Evolutionary conservation across 768 basidiomycete species (phyloP), one percentile per base, ranked within the genome.

Genomic region (Hortiboletus flavorubellus): DNA sequence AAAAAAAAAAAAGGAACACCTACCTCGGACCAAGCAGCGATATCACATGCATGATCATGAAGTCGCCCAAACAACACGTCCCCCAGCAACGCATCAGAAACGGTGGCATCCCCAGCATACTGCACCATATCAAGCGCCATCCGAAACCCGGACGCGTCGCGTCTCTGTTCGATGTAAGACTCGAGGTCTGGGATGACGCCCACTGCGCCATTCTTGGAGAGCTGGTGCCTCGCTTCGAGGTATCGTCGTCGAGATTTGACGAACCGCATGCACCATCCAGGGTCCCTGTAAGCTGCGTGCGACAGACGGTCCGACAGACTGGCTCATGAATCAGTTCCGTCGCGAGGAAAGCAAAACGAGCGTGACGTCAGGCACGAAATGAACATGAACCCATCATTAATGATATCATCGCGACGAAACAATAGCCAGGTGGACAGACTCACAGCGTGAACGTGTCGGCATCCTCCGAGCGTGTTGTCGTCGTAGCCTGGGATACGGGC

Each of bases 21-120:
- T 65, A 86, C 86, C 70, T 77, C 70, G n/a, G 80, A 78, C 72
- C 78, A 78, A 8, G 75, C 73, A 12, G 83, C 75, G 42, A 86
- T 72, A 59, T 85, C 77, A 9, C 75, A 72, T 2, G 80, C 80
- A 46, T 73, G 62, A 30, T 72, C 64, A 37, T 70, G 73, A 9
- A 85, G 60, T 14, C 64, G 63, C 23, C 49, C 53, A 14, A 80
- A 53, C n/a, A 61, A 51, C 9, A 67, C 61, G 15, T 65, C 58
- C 12, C 64, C 64, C 18, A 61, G 56, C 4, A 64, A 61, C 18
- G 64, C 56, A 11, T 74, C 71, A 0, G 77, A 72, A 2, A 80
- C 46, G 21, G 58, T 53, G 29, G 81, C 63, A n/a, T 80, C 78
- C 42, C 79, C 80, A 0, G 78, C 73, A 53, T 82, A 72, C 56